Evolutionary conservation across 768 basidiomycete species (phyloP).

Genomic region (Boletus pseudo-olivaceus): DNA sequence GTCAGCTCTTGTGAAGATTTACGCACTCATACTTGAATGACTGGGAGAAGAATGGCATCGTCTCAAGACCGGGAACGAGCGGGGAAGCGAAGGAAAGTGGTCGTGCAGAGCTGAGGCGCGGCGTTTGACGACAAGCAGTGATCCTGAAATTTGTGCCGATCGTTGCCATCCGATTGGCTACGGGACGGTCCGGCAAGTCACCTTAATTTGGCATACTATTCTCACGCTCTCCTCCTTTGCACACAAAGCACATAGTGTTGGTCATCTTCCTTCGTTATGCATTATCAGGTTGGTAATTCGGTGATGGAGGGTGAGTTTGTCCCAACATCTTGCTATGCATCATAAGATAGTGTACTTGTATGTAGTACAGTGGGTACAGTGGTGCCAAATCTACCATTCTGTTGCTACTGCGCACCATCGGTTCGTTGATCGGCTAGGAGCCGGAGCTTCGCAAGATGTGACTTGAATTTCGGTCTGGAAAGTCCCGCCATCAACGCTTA

Average conservation of each 20-base stretch:
- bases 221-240: background rate
- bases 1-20: background rate
- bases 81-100: slow-evolving; percentile 19
- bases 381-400: background rate
- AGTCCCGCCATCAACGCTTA: background rate
- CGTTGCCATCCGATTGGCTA: slow-evolving; percentile 28
- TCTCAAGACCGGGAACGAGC: slow-evolving; percentile 22
- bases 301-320: too few relatives aligned
- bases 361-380: background rate
- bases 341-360: too few relatives aligned
- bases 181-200: slow-evolving; percentile 17
- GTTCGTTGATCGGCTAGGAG: slow-evolving; percentile 32
- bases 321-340: too few relatives aligned
- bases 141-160: slow-evolving; percentile 14
- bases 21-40: slow-evolving; percentile 81
- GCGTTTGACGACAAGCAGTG: slow-evolving; percentile 10
- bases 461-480: slow-evolving; percentile 74
- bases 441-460: slow-evolving; percentile 65
- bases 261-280: too few relatives aligned
- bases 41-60: slow-evolving; percentile 87
- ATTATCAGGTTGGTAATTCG: too few relatives aligned
- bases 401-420: background rate
- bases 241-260: too few relatives aligned
- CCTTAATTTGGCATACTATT: slow-evolving; percentile 1
- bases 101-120: slow-evolving; percentile 18